A percentile compares a stretch with the other conserved stretches of the same genome.
Evolutionary conservation across 306 rosid species (phyloP).

Genomic region (Acacia confusa): DNA sequence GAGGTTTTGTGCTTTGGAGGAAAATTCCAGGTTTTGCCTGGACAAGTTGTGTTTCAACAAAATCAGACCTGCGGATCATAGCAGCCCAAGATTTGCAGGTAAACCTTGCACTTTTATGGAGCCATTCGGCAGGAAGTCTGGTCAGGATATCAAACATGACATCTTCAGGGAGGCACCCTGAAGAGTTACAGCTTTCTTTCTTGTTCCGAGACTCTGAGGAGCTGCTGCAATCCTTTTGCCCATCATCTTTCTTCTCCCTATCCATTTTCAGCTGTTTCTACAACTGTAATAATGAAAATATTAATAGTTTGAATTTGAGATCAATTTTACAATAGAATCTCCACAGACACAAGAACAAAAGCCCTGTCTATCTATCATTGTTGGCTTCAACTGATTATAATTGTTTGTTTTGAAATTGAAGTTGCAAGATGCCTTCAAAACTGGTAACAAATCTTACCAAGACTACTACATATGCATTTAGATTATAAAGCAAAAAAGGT

Average conservation of each 20-base stretch:
- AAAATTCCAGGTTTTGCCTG: constrained; percentile 12
- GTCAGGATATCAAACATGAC: constrained; percentile 22
- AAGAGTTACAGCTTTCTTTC: not conserved
- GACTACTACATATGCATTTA: not conserved
- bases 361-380: not conserved
- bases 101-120: constrained; percentile 4
- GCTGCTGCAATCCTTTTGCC: not conserved
- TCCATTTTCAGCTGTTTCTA: constrained; percentile 13
- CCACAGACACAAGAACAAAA: not conserved
- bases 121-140: constrained; percentile 9
- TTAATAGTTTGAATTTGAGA: not conserved
- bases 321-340: not conserved
- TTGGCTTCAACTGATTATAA: not conserved
- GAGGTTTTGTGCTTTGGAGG: not conserved
- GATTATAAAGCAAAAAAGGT: no score
- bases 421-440: not conserved
- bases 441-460: not conserved
- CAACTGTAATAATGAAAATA: not conserved
- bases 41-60: constrained; percentile 15
- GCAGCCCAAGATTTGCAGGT: constrained; percentile 30
- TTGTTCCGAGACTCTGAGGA: not conserved
- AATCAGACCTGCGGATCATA: constrained; percentile 6
- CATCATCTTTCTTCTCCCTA: constrained; percentile 1
- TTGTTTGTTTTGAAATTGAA: not conserved
- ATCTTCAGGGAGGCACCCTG: constrained; percentile 1